Base-by-base conservation (phyloP, 306 rosid species). In the Prunus persica region DNA sequence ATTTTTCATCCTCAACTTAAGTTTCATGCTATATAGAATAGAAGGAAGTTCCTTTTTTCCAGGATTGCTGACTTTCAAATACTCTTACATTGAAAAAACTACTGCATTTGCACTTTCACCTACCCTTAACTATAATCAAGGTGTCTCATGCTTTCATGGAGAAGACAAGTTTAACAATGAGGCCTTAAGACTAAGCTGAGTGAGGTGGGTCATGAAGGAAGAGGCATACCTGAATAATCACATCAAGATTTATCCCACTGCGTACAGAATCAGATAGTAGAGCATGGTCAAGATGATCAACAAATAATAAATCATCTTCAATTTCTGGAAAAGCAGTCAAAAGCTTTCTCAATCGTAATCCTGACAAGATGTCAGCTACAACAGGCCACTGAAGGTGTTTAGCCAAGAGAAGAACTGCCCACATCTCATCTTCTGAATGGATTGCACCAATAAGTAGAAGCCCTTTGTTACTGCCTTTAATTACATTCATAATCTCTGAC, bases 221-320 rank as follows among this genome's bases (percentile, higher is more conserved):
- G 74, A 71, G 66, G 62, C 52, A 57, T 85, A 92, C 98, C 97
- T 94, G 98, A 92, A 94, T 73, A 78, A 92, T 89, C 76, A 89
- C 87, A 62, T 92, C 98, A 30, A 88, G 78, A 63, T 85, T 76
- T 56, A 90, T 78, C 95, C 88, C 84, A 69, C 28, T 81, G 80
- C 82, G 82, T 74, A 88, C 93, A 66, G 85, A 82, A 76, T 88
- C 89, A 57, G 98, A 92, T 71, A 92, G 89, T 56, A 94, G 86
- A 66, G 87, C 91, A 73, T 94, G 96, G 79, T 94, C 98, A 85
- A 94, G 98, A 87, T 94, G 87, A 84, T 94, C 98, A 27, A 90
- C 77, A 82, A 90, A 92, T 60, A 90, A 63, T 45, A 90, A 80
- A 63, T 84, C 76, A 72, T 86, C 71, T 82, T 86, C 88, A 73